A percentile compares a stretch with the other conserved stretches of the same genome.
Conservation (phyloP, 78 protist species). For the Kipferlia bialata region DNA sequence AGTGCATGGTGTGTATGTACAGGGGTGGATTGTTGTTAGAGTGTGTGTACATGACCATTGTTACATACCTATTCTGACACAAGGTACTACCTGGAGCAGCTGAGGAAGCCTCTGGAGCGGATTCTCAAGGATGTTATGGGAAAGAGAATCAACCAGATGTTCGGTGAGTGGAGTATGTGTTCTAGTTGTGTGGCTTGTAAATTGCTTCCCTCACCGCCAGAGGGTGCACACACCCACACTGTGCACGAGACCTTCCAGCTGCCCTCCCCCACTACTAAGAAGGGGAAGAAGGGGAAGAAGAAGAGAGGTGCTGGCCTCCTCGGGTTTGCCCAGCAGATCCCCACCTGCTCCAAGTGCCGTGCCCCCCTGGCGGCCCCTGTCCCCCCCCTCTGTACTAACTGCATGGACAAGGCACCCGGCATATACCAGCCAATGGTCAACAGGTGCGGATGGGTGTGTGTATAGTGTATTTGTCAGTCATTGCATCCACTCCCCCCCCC, state of each 20-base stretch:
- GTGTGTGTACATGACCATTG: no score
- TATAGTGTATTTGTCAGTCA: no score
- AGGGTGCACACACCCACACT: background rate
- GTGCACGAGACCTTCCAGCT: background rate
- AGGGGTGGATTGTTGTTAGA: no score
- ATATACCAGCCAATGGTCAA: background rate
- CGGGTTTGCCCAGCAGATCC: background rate
- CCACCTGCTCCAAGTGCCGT: background rate
- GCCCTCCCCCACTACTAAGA: background rate
- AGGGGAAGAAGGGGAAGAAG: background rate
- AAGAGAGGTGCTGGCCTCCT: background rate
- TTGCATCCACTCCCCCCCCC: no score
- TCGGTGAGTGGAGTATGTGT: slow-evolving; percentile 17
- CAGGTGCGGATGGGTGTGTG: background rate
- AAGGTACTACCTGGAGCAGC: slow-evolving; percentile 86
- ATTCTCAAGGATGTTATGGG: slow-evolving; percentile 40
- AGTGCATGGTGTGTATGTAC: no score
- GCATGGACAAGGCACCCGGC: background rate
- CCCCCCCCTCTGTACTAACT: background rate
- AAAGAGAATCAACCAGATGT: background rate
- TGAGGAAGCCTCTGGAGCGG: slow-evolving; percentile 81
- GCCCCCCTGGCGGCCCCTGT: background rate
- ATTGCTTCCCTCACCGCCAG: background rate
- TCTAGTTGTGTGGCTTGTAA: background rate
- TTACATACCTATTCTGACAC: background rate